These are phyloP conservation scores for Jatropha podagrica DNA, from an alignment of 441 rosid genomes.

Conservation along the genomic window DNA sequence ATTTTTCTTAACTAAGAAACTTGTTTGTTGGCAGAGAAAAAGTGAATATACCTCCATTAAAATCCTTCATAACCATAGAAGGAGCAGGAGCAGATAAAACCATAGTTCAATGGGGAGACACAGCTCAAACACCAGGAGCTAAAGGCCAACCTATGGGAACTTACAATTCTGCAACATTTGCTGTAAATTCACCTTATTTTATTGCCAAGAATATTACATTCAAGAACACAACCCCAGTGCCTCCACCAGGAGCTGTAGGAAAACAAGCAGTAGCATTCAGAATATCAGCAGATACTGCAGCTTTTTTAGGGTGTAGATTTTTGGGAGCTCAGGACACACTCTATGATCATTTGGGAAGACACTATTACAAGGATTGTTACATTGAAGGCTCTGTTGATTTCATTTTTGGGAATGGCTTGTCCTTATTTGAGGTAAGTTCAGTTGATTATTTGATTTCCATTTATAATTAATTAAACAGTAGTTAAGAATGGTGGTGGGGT, in stretches of 20 bases:
- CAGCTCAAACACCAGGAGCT: conserved; percentile 79
- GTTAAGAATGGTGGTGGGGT: background rate
- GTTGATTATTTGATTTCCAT: too few relatives aligned
- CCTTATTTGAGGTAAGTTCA: conserved; percentile 74
- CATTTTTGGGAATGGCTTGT: conserved; percentile 93
- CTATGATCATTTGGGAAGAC: conserved; percentile 90
- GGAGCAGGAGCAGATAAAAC: conserved; percentile 96
- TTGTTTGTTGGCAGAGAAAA: conserved; percentile 58
- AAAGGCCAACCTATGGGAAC: conserved; percentile 80
- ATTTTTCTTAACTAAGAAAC: too few relatives aligned
- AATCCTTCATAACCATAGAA: conserved; percentile 80
- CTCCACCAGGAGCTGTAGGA: conserved; percentile 82
- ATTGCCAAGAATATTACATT: conserved; percentile 94
- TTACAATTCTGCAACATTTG: conserved; percentile 80
- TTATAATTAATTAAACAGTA: too few relatives aligned
- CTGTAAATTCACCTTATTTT: conserved; percentile 83
- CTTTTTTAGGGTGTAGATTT: conserved; percentile 76
- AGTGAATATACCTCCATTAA: conserved; percentile 76
- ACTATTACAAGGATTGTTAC: conserved; percentile 96
- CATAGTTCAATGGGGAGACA: conserved; percentile 93
- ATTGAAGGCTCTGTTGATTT: conserved; percentile 95
- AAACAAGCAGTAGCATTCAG: conserved; percentile 95
- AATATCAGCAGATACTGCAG: conserved; percentile 88
- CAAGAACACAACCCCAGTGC: conserved; percentile 92
- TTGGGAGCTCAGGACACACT: conserved; percentile 95